Base-by-base conservation (phyloP, 2,329 filamentous ascomycete species). In the Zarea fungicola region DNA sequence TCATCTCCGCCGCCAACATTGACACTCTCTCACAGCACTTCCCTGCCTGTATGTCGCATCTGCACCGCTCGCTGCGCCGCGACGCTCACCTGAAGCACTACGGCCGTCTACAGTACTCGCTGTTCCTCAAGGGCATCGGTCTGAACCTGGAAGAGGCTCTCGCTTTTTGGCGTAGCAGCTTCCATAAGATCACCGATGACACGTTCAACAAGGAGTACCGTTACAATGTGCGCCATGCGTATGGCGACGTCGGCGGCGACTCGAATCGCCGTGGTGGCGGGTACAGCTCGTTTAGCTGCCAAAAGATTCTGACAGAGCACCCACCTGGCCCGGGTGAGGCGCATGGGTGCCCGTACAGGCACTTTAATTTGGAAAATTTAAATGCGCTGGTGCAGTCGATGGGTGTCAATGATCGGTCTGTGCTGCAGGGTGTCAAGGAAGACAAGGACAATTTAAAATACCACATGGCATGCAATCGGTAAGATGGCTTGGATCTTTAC, bases 171-270 rank as follows among this genome's bases (percentile, higher is more conserved):
- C 84, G 93, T 10, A 79, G 82, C 54, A 76, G 79, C 23, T 97
- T 99, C 78, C 83, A 83, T 64, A 86, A 89, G 56, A 82, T 95
- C 55, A 91, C 88, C 0, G 93, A 97, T 61, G 92, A 97, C 60
- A 85, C 85, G 29, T 99, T 97, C 77, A 95, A 95, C 69, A 97
- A 96, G 63, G 90, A 96, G 64, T 97, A 99, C 71, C 81, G 87
- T 37, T 99, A 99, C 77, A 97, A 99, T 65, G 81, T 97, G 50
- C 87, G 91, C n/a, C 92, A 99, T 75, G 69, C 77, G 1, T 99
- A 97, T 65, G 93, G 93, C 56, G 92, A 97, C 60, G 93, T 97
- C 1, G 93, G 93, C 48, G 92, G 92, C 50, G 92, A 97, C 67
- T 77, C 83, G 18, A 96, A 95, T 63, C 81, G 92, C 26, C 81